Conservation (phyloP, 78 protist species). For the Protostelium mycophagum region DNA sequence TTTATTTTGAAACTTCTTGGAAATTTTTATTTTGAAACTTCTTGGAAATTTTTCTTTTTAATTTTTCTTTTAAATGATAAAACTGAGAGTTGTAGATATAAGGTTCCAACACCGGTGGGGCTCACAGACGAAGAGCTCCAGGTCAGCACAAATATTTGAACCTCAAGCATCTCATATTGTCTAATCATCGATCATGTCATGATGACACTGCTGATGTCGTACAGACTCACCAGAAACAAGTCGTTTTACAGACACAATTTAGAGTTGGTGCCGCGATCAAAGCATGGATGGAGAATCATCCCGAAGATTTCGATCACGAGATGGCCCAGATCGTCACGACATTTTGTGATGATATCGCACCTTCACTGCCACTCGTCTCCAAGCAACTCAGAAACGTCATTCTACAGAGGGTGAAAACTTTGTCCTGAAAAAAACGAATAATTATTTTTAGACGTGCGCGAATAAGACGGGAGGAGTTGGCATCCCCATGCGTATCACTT, state of each 20-base stretch:
- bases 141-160: not conserved
- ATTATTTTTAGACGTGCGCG: not conserved
- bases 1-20: too few species aligned
- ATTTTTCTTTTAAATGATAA: too few species aligned
- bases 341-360: constrained; percentile 13
- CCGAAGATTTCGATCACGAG: constrained; percentile 38
- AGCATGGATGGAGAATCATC: constrained; percentile 62
- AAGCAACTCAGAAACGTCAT: not conserved
- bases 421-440: not conserved
- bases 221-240: too few species aligned
- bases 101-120: constrained; percentile 21
- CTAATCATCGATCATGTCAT: too few species aligned
- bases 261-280: constrained; percentile 54
- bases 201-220: too few species aligned
- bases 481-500: too few species aligned
- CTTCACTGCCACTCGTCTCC: not conserved
- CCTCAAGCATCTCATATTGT: too few species aligned
- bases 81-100: constrained; percentile 13
- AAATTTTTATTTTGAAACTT: too few species aligned
- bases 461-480: not conserved
- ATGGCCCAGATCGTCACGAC: constrained; percentile 33
- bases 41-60: too few species aligned
- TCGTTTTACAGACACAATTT: constrained; percentile 22
- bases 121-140: constrained; percentile 33
- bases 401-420: not conserved